Percentiles rank a stretch among this genome's conserved stretches.
Conservation (phyloP, 768 basidiomycete genomes). For the Tricholoma sp. region DNA sequence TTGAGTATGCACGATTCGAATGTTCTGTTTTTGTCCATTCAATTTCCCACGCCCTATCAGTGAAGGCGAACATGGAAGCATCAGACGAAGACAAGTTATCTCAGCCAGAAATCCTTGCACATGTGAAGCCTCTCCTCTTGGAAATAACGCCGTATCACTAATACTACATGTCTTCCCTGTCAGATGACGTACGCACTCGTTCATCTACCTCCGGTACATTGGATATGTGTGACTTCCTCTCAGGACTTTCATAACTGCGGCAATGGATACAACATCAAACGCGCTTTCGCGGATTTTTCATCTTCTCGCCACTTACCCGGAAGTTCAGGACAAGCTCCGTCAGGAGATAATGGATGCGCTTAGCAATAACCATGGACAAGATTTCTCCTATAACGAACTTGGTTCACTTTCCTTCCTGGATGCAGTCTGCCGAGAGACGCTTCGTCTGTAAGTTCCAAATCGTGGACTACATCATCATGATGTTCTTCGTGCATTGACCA, state of each 20-base stretch:
- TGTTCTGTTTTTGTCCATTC: no score
- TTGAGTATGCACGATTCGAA: conserved; percentile 9
- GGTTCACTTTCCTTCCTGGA: conserved; percentile 31
- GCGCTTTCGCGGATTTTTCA: conserved; percentile 32
- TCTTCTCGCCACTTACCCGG: conserved; percentile 24
- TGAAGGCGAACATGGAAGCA: conserved; percentile 29
- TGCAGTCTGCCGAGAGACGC: conserved; percentile 33
- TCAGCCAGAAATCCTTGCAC: conserved; percentile 30
- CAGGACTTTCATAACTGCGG: conserved; percentile 29
- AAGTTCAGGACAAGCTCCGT: conserved; percentile 31
- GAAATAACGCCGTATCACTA: neutral
- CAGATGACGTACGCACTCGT: conserved; percentile 9
- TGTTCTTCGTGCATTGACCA: conserved; percentile 10
- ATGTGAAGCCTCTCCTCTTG: conserved; percentile 15
- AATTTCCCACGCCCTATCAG: conserved; percentile 9
- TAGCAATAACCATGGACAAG: conserved; percentile 11
- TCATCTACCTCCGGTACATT: neutral
- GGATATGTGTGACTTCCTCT: neutral
- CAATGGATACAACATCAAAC: conserved; percentile 39
- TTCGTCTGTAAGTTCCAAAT: conserved; percentile 28
- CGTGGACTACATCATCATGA: conserved; percentile 10
- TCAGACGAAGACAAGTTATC: conserved; percentile 25
- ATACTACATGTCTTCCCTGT: neutral
- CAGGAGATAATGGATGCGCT: conserved; percentile 25
- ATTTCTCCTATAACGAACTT: conserved; percentile 33